Evolutionary conservation across 192 early-diverging fungal species (phyloP), one percentile per base, ranked within the genome.

Genomic region (Coemansia sp.): DNA sequence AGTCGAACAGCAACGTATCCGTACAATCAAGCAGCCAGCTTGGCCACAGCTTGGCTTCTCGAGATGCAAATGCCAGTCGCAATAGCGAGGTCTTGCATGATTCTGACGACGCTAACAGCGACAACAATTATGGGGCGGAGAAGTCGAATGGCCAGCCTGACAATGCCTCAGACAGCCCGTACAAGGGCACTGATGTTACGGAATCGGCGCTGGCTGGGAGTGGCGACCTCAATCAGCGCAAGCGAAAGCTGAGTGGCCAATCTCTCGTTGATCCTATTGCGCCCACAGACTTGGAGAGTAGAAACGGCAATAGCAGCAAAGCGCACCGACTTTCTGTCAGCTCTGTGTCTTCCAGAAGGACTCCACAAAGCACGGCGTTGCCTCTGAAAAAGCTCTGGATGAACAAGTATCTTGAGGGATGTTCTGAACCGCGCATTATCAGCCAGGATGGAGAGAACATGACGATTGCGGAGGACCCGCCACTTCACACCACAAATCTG

Each of bases 351-450:
- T 62, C 64, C 30, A 44, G 33, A 21, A 59, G 30, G 35, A n/a
- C 43, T 1, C n/a, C 52, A 6, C 58, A 44, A 23, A 55, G 59
- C 34, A 43, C 34, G 51, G 57, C 59, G 24, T 16, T 82, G 39
- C 81, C 81, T 15, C 72, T 68, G 45, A 83, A 83, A 49, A 83
- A 83, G 60, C 65, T 83, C 8, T 83, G 81, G 81, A 72, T 83
- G 71, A 78, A 56, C 53, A 69, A 70, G 46, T 83, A 83, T 51
- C 53, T 83, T 11, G 76, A 83, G 53, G 45, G 41, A 23, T 36
- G 35, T 35, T 15, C 34, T 20, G 57, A 59, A 15, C 24, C 57
- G 30, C 57, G 57, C 34, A 26, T 59, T 59, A 16, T 59, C 35
- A 59, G 57, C 57, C 53, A 68, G 44, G 59, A 67, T 14, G 48